Evolutionary conservation across 2,329 filamentous ascomycete genomes (phyloP).

Genomic region (Hypoxylon sp.): DNA sequence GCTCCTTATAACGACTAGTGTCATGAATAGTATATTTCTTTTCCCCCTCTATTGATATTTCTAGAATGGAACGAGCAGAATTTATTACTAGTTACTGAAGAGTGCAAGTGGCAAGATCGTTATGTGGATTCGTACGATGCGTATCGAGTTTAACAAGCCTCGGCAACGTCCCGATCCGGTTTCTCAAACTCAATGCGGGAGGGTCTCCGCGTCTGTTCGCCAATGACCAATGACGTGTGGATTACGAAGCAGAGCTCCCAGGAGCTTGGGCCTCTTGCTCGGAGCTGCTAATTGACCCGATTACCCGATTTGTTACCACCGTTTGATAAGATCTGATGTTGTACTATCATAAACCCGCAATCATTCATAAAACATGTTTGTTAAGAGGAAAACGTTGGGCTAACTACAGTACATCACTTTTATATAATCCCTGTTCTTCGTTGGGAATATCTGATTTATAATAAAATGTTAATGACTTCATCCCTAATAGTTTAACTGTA

Average conservation of each 20-base stretch:
- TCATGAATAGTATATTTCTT: conserved; percentile 27
- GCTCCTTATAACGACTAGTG: conserved; percentile 35
- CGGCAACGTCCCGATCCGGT: conserved; percentile 36
- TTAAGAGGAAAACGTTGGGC: conserved; percentile 9
- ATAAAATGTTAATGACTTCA: conserved; percentile 14
- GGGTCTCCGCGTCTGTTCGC: conserved; percentile 7
- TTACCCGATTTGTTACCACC: conserved; percentile 13
- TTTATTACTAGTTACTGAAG: neutral
- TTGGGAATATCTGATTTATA: conserved; percentile 7
- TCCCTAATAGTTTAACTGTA: conserved; percentile 20
- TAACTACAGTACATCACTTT: conserved; percentile 11
- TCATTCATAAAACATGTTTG: conserved; percentile 30
- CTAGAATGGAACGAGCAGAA: neutral
- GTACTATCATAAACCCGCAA: conserved; percentile 17
- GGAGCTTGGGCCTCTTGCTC: conserved; percentile 31
- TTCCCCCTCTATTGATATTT: conserved; percentile 2
- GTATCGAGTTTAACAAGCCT: conserved; percentile 38
- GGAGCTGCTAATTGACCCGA: conserved; percentile 29
- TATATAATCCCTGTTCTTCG: conserved; percentile 4
- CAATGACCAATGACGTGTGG: conserved; percentile 38
- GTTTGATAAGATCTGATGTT: conserved; percentile 29
- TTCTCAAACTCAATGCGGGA: conserved; percentile 28
- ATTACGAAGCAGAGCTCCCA: conserved; percentile 7
- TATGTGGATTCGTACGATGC: neutral
- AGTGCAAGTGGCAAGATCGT: neutral